Evolutionary conservation across 345 rosid genomes (phyloP).

Genomic region (Reutealis trisperma): DNA sequence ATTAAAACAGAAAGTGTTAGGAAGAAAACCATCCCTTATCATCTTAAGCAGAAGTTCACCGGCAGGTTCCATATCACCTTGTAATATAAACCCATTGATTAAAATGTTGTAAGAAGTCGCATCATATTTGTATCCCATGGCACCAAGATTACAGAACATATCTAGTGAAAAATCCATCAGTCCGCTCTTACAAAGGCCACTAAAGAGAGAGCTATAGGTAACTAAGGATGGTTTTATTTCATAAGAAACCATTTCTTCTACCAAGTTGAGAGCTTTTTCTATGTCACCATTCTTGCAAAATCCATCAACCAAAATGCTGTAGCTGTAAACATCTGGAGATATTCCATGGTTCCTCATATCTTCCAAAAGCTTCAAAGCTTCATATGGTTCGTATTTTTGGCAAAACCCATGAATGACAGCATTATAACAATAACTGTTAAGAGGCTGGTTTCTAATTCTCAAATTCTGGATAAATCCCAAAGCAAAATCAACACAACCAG

Average conservation of each 20-base stretch:
- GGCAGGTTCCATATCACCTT: slow-evolving; percentile 48
- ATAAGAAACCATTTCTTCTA: slow-evolving; percentile 41
- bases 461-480: slow-evolving; percentile 28
- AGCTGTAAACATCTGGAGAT: slow-evolving; percentile 48
- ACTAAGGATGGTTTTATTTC: slow-evolving; percentile 43
- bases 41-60: slow-evolving; percentile 39
- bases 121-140: slow-evolving; percentile 41
- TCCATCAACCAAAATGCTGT: slow-evolving; percentile 51
- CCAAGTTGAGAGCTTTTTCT: slow-evolving; percentile 37
- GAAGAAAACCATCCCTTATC: slow-evolving; percentile 34
- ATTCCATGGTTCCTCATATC: slow-evolving; percentile 46
- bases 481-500: slow-evolving; percentile 39
- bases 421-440: slow-evolving; percentile 53
- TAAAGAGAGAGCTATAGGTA: slow-evolving; percentile 39
- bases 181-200: slow-evolving; percentile 39
- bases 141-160: slow-evolving; percentile 32
- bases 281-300: slow-evolving; percentile 47
- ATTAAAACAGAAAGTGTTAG: slow-evolving; percentile 32
- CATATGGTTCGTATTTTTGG: slow-evolving; percentile 38
- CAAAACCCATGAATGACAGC: slow-evolving; percentile 55
- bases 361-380: slow-evolving; percentile 43
- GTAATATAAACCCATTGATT: slow-evolving; percentile 36
- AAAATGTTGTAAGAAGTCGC: slow-evolving; percentile 36
- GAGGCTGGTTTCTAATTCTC: slow-evolving; percentile 24
- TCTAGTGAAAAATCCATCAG: slow-evolving; percentile 25